These are phyloP conservation scores for Diatrype stigma DNA, from an alignment of 2,329 filamentous ascomycete species.

Conservation along the genomic window DNA sequence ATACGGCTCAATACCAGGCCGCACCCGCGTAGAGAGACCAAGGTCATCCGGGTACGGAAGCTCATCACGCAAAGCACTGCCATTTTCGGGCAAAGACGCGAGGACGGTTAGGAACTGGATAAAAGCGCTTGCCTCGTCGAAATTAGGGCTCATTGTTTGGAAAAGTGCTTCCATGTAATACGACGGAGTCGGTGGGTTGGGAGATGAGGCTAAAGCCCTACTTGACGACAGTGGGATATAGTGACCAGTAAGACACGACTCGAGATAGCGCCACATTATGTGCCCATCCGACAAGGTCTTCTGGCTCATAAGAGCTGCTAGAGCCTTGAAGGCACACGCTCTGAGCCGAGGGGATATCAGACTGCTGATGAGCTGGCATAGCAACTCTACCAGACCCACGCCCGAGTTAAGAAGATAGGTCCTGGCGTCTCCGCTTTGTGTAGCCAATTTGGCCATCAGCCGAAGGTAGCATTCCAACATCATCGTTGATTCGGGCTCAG, in stretches of 20 bases:
- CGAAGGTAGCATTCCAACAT: constrained; percentile 95
- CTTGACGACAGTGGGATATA: constrained; percentile 32
- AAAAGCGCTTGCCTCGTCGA: constrained; percentile 83
- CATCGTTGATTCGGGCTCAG: constrained; percentile 87
- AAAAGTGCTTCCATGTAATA: constrained; percentile 60
- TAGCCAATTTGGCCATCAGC: constrained; percentile 76
- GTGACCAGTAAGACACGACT: constrained; percentile 70
- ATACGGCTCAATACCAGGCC: constrained; percentile 86
- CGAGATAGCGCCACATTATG: constrained; percentile 75
- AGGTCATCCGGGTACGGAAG: constrained; percentile 85
- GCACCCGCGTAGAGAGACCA: constrained; percentile 67
- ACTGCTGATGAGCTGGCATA: constrained; percentile 76
- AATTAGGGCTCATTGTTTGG: constrained; percentile 69
- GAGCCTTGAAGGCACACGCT: constrained; percentile 76
- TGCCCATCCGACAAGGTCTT: constrained; percentile 66
- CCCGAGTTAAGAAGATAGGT: constrained; percentile 66
- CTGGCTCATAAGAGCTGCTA: constrained; percentile 70
- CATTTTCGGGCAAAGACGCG: constrained; percentile 59
- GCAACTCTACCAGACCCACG: constrained; percentile 66
- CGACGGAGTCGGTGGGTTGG: constrained; percentile 24
- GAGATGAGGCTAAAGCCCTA: constrained; percentile 26
- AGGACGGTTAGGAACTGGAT: constrained; percentile 72
- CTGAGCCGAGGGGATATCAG: constrained; percentile 72
- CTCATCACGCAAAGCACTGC: constrained; percentile 63
- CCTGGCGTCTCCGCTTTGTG: constrained; percentile 68